Percentiles rank a stretch among this genome's conserved stretches.
Evolutionary conservation across 305 asterid genomes (phyloP).

Genomic region (Fraxinus ornus): DNA sequence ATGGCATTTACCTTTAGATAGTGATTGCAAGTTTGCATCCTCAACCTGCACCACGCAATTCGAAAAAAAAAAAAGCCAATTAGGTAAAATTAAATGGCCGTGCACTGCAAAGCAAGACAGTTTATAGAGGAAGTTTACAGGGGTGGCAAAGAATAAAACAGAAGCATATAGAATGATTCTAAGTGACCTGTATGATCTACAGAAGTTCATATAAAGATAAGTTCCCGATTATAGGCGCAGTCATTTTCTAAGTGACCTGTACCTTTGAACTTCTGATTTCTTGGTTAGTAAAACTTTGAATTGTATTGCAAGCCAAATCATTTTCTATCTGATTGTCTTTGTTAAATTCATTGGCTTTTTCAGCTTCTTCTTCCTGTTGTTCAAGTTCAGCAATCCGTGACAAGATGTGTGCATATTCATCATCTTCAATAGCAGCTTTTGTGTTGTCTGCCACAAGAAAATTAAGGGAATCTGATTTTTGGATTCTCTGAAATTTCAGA

Average conservation of each 20-base stretch:
- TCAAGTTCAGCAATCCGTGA: conserved; percentile 71
- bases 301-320: conserved; percentile 27
- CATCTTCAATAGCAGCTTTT: conserved; percentile 45
- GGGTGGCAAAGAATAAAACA: not conserved
- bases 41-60: conserved; percentile 51
- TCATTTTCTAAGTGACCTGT: conserved; percentile 7
- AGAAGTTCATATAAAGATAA: conserved; percentile 1
- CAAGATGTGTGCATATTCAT: conserved; percentile 56
- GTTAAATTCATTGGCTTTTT: conserved; percentile 36
- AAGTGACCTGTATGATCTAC: not conserved
- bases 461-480: conserved; percentile 25
- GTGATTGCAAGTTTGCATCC: conserved; percentile 36
- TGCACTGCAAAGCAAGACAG: conserved; percentile 5
- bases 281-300: conserved; percentile 27
- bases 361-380: conserved; percentile 83
- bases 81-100: not conserved
- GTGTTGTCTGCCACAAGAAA: conserved; percentile 24
- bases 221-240: not conserved
- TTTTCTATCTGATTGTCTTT: conserved; percentile 37
- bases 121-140: not conserved
- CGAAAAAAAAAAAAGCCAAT: not conserved
- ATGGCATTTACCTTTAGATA: conserved; percentile 49
- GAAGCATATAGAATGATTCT: not conserved
- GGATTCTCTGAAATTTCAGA: conserved; percentile 21
- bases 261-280: conserved; percentile 50